Conservation (phyloP, 2,329 filamentous ascomycete species). For the Talaromyces amestolkiae region DNA sequence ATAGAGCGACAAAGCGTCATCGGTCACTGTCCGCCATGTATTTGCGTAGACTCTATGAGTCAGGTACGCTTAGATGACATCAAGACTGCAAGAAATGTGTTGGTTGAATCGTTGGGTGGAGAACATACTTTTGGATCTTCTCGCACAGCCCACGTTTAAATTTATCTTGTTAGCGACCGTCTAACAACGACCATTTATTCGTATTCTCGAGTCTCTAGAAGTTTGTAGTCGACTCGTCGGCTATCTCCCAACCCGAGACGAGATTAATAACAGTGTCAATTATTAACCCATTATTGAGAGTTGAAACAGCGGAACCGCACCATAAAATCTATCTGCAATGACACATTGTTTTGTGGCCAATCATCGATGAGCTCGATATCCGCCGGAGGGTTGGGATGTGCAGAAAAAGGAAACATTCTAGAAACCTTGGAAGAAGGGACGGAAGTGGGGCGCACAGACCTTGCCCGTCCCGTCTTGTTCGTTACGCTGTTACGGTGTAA, state of each 20-base stretch:
- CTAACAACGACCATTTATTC: too few species aligned
- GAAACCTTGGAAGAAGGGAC: not conserved
- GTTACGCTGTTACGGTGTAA: not conserved
- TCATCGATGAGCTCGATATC: not conserved
- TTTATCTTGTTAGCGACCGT: not conserved
- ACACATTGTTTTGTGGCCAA: not conserved
- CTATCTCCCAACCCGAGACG: not conserved
- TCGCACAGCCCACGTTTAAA: constrained; percentile 7
- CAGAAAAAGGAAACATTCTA: constrained; percentile 4
- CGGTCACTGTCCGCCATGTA: not conserved
- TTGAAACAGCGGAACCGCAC: not conserved
- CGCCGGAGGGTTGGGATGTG: not conserved
- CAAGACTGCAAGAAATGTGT: not conserved
- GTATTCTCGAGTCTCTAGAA: not conserved
- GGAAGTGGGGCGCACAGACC: not conserved
- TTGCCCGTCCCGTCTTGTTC: not conserved
- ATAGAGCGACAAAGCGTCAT: not conserved
- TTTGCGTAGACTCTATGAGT: not conserved
- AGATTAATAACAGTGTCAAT: not conserved
- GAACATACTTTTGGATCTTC: not conserved
- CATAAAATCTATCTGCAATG: not conserved
- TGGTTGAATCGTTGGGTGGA: not conserved
- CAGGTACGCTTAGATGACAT: not conserved
- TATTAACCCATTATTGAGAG: not conserved
- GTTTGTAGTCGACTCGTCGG: not conserved